These are phyloP conservation scores for Calonectria pteridis DNA, from an alignment of 2,329 filamentous ascomycete genomes.

Conservation along the genomic window DNA sequence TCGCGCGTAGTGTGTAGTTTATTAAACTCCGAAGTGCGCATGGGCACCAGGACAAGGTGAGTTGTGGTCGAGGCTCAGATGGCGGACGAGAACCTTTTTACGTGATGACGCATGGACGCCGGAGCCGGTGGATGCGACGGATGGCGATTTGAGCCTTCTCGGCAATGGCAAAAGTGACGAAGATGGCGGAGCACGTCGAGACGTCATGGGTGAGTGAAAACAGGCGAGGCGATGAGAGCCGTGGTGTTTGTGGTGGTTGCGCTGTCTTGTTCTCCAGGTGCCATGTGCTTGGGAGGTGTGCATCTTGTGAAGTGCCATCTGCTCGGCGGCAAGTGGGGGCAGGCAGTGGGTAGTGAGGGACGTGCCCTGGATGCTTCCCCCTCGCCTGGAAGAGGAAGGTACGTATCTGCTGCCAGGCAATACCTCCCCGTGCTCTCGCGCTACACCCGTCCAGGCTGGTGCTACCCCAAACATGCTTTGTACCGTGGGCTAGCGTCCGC, in stretches of 20 bases:
- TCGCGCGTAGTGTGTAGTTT: neutral
- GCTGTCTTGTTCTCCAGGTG: neutral
- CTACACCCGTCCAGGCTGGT: neutral
- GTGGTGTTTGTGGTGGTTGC: slow-evolving; percentile 1
- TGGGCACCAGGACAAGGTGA: slow-evolving; percentile 1
- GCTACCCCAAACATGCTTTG: slow-evolving; percentile 28
- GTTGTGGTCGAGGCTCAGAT: slow-evolving; percentile 1
- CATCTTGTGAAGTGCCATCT: neutral
- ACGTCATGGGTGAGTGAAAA: neutral
- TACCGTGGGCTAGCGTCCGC: slow-evolving; percentile 25
- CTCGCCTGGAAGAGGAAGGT: slow-evolving; percentile 5
- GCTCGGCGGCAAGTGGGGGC: neutral
- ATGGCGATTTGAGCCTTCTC: neutral
- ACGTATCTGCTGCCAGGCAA: neutral
- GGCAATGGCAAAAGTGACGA: neutral
- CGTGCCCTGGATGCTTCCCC: neutral
- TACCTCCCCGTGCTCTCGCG: neutral
- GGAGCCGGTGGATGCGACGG: neutral
- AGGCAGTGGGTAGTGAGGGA: neutral
- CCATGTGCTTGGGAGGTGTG: neutral
- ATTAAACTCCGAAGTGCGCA: slow-evolving; percentile 7
- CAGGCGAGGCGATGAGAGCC: slow-evolving; percentile 7
- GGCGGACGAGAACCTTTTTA: neutral
- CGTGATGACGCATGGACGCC: neutral
- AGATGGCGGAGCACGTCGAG: neutral